Conservation (phyloP, 768 basidiomycete genomes). For the Pleurotus eryngii region DNA sequence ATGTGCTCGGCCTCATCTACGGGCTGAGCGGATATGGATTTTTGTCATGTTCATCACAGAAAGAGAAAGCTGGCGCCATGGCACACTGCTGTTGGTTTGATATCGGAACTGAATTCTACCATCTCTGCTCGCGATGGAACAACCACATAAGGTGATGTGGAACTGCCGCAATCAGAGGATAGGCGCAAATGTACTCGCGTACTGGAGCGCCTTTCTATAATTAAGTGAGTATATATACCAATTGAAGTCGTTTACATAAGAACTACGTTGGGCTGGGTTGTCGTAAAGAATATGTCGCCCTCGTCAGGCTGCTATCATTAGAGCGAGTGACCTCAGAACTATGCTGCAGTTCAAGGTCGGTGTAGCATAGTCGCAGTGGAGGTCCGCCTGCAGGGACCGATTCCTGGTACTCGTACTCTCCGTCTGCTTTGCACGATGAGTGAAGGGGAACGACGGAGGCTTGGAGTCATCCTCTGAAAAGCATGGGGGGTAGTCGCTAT, state of each 20-base stretch:
- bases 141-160: constrained; percentile 4
- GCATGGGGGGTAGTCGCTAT: neutral
- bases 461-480: too few relatives aligned
- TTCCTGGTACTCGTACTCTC: too few relatives aligned
- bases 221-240: too few relatives aligned
- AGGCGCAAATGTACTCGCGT: neutral
- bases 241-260: neutral
- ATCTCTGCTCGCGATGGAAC: constrained; percentile 8
- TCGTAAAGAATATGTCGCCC: neutral
- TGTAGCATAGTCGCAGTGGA: neutral
- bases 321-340: neutral
- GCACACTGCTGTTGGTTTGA: neutral
- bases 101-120: neutral
- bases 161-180: neutral
- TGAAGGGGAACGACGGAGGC: too few relatives aligned
- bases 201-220: neutral
- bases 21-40: neutral
- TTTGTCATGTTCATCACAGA: neutral
- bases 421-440: too few relatives aligned
- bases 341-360: neutral
- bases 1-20: neutral
- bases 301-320: neutral
- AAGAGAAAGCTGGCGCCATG: too few relatives aligned
- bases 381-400: too few relatives aligned
- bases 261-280: neutral